These are phyloP conservation scores for Amanita polypyramis DNA, from an alignment of 768 basidiomycete genomes.

Conservation along the genomic window DNA sequence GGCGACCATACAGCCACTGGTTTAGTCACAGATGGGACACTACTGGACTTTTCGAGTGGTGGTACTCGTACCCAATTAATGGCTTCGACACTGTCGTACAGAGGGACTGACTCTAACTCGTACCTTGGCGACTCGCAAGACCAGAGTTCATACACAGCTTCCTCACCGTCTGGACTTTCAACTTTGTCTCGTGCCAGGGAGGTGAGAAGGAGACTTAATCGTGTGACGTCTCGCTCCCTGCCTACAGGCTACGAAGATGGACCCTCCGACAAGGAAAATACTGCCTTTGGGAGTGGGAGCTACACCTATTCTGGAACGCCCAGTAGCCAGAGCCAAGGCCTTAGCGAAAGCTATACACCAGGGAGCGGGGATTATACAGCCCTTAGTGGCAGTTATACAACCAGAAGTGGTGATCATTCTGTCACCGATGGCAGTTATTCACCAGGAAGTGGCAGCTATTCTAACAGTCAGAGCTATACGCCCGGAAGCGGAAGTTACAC, in stretches of 20 bases:
- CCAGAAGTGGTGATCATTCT: conserved; percentile 11
- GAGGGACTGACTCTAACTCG: conserved; percentile 43
- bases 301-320: conserved; percentile 9
- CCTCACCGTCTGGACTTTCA: conserved; percentile 37
- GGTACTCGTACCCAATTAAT: conserved; percentile 31
- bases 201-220: conserved; percentile 38
- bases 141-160: conserved; percentile 25
- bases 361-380: conserved; percentile 12
- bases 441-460: conserved; percentile 19
- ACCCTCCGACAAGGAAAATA: conserved; percentile 51
- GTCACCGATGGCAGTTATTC: conserved; percentile 13
- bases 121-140: conserved; percentile 46
- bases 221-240: conserved; percentile 29
- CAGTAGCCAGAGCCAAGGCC: conserved; percentile 2
- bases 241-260: conserved; percentile 33
- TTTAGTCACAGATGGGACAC: conserved; percentile 17
- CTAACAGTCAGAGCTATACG: conserved; percentile 19
- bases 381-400: conserved; percentile 9
- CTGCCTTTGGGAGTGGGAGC: conserved; percentile 13
- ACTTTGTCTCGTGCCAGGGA: conserved; percentile 46
- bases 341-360: conserved; percentile 8
- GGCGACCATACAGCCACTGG: conserved; percentile 20
- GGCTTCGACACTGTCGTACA: conserved; percentile 41
- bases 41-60: conserved; percentile 23
- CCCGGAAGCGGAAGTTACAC: conserved; percentile 11